A percentile compares a stretch with the other conserved stretches of the same genome.
Evolutionary conservation across 2,329 filamentous ascomycete genomes (phyloP).

Genomic region (Fusarium verrucosum): DNA sequence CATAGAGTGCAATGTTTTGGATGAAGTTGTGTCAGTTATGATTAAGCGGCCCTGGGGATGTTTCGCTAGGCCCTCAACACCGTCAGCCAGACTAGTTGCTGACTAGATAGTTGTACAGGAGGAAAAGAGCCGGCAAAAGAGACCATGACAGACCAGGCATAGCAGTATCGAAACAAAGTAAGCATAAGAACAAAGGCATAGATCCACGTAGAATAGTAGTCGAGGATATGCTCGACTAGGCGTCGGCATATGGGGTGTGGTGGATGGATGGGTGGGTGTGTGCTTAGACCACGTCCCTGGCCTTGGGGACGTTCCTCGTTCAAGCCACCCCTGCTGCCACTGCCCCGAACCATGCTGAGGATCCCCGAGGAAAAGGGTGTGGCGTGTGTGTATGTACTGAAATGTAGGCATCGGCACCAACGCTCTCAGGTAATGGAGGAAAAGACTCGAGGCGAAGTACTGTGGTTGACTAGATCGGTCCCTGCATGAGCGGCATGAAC

Average conservation of each 20-base stretch:
- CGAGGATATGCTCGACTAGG: constrained; percentile 4
- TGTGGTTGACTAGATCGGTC: constrained; percentile 23
- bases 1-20: constrained; percentile 39
- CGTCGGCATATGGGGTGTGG: constrained; percentile 17
- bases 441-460: neutral
- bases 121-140: constrained; percentile 1
- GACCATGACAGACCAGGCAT: constrained; percentile 15
- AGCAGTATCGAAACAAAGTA: neutral
- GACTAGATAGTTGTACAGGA: constrained; percentile 36
- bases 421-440: neutral
- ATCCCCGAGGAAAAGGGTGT: constrained; percentile 28
- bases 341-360: constrained; percentile 22
- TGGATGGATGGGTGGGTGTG: constrained; percentile 6
- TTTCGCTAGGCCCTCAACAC: constrained; percentile 36
- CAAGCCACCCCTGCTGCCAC: constrained; percentile 26
- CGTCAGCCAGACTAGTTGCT: constrained; percentile 29
- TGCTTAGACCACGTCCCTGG: constrained; percentile 7
- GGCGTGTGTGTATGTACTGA: too few species aligned
- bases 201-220: neutral
- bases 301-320: constrained; percentile 9
- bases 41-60: constrained; percentile 33
- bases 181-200: constrained; percentile 23
- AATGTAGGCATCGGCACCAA: constrained; percentile 10
- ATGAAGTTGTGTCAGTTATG: constrained; percentile 35
- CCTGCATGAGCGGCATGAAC: constrained; percentile 40